Evolutionary conservation across 106 monocot genomes (phyloP), one percentile per base, ranked within the genome.

Genomic region (Dactylorhiza incarnata): DNA sequence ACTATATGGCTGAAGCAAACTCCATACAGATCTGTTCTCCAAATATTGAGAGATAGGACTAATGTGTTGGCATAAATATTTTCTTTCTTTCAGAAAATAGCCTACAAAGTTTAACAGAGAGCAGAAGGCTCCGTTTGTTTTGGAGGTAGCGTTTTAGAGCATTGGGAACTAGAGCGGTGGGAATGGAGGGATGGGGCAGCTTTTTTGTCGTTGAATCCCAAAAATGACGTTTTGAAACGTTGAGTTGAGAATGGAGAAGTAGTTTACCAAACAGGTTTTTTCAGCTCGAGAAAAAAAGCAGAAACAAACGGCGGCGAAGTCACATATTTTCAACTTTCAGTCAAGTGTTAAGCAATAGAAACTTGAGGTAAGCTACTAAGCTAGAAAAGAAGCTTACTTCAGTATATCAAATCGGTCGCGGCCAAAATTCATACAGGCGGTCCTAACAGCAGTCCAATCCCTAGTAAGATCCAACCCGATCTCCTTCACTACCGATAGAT

Each of bases 371-470:
- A 47, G 19, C 22, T 16, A 71, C 22, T 15, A 72, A 47, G 19
- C 22, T 16, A 71, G 20, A 72, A 49, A 72, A 72, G 72, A 14
- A 72, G 7, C 72, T 44, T 83, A 90, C 91, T 77, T 88, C 74
- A 99, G 78, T 17, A 99, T 94, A 62, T 99, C 99, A 54, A 99
- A 99, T 17, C 99, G 89, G 72, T 99, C 99, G 0, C 86, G 84
- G 55, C 94, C 94, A 49, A 99, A 94, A 76, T 94, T 99, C 83
- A 86, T 81, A 68, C 82, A 86, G 6, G 91, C 99, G 26, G 85
- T 99, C 29, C 91, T 77, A 55, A 99, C 88, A 6, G 94, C 86
- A 22, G 45, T 78, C 94, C 91, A 99, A 55, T 94, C 94, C 85
- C 89, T 87, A 5, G 87, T 82, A 73, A 99, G 88, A 78, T 94